Evolutionary conservation across 2,329 filamentous ascomycete species (phyloP), one percentile per base, ranked within the genome.

Genomic region (Penicillium occitanis): DNA sequence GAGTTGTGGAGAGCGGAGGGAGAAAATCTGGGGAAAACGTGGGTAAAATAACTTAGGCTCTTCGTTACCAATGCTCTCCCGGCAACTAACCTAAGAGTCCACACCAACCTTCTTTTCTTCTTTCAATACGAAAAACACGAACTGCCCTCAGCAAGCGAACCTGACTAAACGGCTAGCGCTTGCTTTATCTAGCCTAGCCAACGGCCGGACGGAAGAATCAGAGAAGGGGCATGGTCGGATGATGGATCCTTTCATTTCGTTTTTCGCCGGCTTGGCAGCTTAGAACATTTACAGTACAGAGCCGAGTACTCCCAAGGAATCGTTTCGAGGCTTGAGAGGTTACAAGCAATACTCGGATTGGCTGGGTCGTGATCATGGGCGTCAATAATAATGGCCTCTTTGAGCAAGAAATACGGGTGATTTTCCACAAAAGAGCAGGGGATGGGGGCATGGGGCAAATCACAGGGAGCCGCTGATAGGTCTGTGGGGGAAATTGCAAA

Each of bases 1-100:
- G 53, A 13, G 53, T 22, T 40, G 51, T 35, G 55, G 33, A 61
- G 61, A 22, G 33, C n/a, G 25, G 55, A 42, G 19, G 19, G 25
- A 57, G 50, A 67, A 64, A 64, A 61, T 67, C 65, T 67, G 65
- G 65, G 65, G 65, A 67, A 67, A 58, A 33, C 30, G 46, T 57
- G 53, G 53, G 60, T 63, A 63, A 63, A 61, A 65, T 64, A 64
- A 42, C 37, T 60, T 25, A 1, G 55, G 35, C 44, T 50, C 44
- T 61, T 19, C 46, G 35, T 19, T 22, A 7, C 33, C 33, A 35
- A 35, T 11, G 33, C 33, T 35, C 33, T 35, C 33, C 33, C 33
- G 33, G 30, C 7, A 33, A 35, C 28, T 37, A 37, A 14, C 48
- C 33, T 33, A 2, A 17, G 28, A 25, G 25, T 30, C n/a, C 51